phyloP scores from a whole-genome alignment of 352 stramenopile genomes.

The Phytopythium cucurbitacearum region DNA sequence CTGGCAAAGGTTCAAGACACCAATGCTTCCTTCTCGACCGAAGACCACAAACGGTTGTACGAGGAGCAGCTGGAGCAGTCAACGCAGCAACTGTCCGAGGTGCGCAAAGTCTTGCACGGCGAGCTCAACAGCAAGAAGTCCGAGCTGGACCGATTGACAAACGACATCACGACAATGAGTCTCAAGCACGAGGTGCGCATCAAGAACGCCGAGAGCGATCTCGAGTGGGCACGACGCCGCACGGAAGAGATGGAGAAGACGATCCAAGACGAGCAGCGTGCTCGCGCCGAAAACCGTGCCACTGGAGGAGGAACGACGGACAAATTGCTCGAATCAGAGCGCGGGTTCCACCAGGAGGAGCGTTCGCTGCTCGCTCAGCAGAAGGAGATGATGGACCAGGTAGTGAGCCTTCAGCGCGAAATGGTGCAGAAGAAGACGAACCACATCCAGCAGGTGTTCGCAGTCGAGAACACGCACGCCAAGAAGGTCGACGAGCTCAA shows the following conservation, averaged over 20 bases:
- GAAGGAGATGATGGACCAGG: constrained; percentile 47
- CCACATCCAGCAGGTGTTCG: constrained; percentile 52
- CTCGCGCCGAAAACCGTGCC: constrained; percentile 19
- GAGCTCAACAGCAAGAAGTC: constrained; percentile 47
- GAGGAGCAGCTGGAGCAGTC: constrained; percentile 37
- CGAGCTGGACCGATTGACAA: constrained; percentile 36
- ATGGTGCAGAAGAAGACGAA: constrained; percentile 55
- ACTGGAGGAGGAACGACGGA: constrained; percentile 24
- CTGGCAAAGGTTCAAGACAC: constrained; percentile 19
- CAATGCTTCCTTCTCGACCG: constrained; percentile 18
- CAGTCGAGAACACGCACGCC: constrained; percentile 33
- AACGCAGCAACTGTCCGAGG: constrained; percentile 49
- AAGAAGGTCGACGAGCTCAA: constrained; percentile 31
- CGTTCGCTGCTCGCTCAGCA: constrained; percentile 47
- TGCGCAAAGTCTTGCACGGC: constrained; percentile 32
- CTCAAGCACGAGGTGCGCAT: constrained; percentile 53
- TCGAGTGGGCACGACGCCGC: constrained; percentile 46
- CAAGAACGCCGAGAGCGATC: constrained; percentile 44
- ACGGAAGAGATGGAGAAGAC: constrained; percentile 41
- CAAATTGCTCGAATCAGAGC: constrained; percentile 41
- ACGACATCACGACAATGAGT: constrained; percentile 49
- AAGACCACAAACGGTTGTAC: constrained; percentile 42
- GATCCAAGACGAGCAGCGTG: constrained; percentile 16
- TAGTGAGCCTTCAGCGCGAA: constrained; percentile 52
- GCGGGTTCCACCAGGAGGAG: constrained; percentile 51